Percentiles rank a stretch among this genome's conserved stretches.
These are phyloP conservation scores for Hysterangium stoloniferum DNA, from an alignment of 768 basidiomycete species.

Conservation along the genomic window DNA sequence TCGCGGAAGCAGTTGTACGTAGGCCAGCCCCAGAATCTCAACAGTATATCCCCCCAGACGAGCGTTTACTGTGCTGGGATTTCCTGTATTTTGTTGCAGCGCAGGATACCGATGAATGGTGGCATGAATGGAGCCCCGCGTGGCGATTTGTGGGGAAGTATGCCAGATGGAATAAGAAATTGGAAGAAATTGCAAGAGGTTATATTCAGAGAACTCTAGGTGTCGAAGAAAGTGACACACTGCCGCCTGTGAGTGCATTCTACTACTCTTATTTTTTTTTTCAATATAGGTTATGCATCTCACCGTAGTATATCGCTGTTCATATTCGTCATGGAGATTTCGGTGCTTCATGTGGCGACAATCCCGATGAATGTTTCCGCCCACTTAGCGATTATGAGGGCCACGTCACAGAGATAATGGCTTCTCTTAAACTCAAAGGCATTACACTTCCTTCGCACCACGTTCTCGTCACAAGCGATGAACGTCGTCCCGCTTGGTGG, in stretches of 20 bases:
- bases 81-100: conserved; percentile 34
- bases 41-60: conserved; percentile 26
- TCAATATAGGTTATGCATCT: not conserved
- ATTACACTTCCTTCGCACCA: conserved; percentile 17
- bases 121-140: conserved; percentile 46
- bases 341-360: conserved; percentile 34
- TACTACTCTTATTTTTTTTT: not conserved
- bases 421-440: conserved; percentile 29
- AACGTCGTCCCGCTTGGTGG: conserved; percentile 51
- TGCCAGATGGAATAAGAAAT: conserved; percentile 39
- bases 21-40: conserved; percentile 22
- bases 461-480: conserved; percentile 61
- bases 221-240: conserved; percentile 26
- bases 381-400: conserved; percentile 44
- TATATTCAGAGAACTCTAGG: conserved; percentile 41
- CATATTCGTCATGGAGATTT: conserved; percentile 56
- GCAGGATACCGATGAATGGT: conserved; percentile 17
- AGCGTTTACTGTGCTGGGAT: conserved; percentile 34
- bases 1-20: conserved; percentile 20
- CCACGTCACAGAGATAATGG: conserved; percentile 47
- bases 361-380: conserved; percentile 44
- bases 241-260: conserved; percentile 37
- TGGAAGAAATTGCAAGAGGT: conserved; percentile 35
- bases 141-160: conserved; percentile 50
- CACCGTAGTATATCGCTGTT: conserved; percentile 44